Evolutionary conservation across 1,139 yeast genomes (phyloP), one percentile per base, ranked within the genome.

Genomic region (Candida tropicalis): DNA sequence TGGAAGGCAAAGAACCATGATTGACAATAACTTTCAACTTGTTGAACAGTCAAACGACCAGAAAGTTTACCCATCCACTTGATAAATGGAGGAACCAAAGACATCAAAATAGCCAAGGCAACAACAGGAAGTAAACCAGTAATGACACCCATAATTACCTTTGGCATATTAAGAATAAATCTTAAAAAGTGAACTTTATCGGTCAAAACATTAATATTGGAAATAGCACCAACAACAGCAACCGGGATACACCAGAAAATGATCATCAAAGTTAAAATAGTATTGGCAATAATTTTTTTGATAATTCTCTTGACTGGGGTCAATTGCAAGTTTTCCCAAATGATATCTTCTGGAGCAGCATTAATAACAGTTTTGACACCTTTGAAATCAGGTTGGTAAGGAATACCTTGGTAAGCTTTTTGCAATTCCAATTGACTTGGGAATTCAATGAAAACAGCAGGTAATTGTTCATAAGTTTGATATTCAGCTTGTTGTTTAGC

Each of bases 191-290:
- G 87, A 18, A 90, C 73, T 51, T 79, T 81, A 41, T 79, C 71
- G 31, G 84, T 87, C 63, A 90, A 73, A 55, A 75, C 77, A 50
- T 85, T 81, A 55, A 93, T 78, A 66, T 91, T 91, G 17, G 98
- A 90, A 52, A 93, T 79, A 58, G 84, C 73, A 83, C 98, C 98
- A 44, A 93, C 97, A 62, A 89, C 88, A 2, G 97, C 96, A 41
- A 91, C 97, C 13, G 98, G 98, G 56, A 90, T 75, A 47, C 96
- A 79, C 98, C 98, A 93, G 62, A 90, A 85, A 44, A 91, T 77
- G 49, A 89, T 79, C 58, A 85, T 65, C 41, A 74, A 63, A 20
- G 79, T 69, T 49, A 79, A 68, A 41, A 77, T 61, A 9, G 79
- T 63, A 17, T 60, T 56, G 32, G 78, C 77, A 50, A 75, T 55